A percentile compares a stretch with the other conserved stretches of the same genome.
Conservation (phyloP, 106 monocot species). For the Triglochin maritima region DNA sequence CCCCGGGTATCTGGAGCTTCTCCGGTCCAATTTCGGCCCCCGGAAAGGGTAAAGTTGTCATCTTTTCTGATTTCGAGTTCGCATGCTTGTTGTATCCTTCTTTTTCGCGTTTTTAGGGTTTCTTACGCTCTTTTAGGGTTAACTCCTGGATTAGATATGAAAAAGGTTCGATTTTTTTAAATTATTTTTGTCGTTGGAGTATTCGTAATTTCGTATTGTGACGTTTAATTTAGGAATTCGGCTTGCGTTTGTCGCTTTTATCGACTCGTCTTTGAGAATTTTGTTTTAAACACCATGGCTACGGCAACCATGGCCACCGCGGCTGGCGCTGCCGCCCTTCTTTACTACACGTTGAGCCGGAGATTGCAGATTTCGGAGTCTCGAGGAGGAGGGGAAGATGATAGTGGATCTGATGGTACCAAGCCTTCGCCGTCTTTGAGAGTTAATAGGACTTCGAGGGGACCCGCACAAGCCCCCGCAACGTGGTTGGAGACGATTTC, state of each 20-base stretch:
- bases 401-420: slow-evolving; percentile 8
- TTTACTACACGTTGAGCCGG: slow-evolving; percentile 60
- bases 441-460: slow-evolving; percentile 27
- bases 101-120: too few species aligned
- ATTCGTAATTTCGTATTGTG: not conserved
- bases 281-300: slow-evolving; percentile 27
- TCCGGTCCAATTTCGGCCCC: too few species aligned
- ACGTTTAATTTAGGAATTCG: not conserved
- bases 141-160: too few species aligned
- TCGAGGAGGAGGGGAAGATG: slow-evolving; percentile 9
- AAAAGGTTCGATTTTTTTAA: not conserved
- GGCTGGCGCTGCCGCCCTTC: slow-evolving; percentile 60
- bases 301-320: slow-evolving; percentile 81
- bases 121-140: too few species aligned
- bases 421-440: slow-evolving; percentile 11
- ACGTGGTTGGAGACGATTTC: slow-evolving; percentile 94
- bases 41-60: too few species aligned
- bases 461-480: slow-evolving; percentile 66
- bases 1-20: too few species aligned
- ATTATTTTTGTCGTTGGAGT: not conserved
- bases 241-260: not conserved
- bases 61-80: too few species aligned
- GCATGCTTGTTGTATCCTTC: too few species aligned
- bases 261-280: too few species aligned
- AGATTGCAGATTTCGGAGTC: slow-evolving; percentile 22